Conservation (phyloP, 208 protist species). For the Wallacemonas collosoma region DNA sequence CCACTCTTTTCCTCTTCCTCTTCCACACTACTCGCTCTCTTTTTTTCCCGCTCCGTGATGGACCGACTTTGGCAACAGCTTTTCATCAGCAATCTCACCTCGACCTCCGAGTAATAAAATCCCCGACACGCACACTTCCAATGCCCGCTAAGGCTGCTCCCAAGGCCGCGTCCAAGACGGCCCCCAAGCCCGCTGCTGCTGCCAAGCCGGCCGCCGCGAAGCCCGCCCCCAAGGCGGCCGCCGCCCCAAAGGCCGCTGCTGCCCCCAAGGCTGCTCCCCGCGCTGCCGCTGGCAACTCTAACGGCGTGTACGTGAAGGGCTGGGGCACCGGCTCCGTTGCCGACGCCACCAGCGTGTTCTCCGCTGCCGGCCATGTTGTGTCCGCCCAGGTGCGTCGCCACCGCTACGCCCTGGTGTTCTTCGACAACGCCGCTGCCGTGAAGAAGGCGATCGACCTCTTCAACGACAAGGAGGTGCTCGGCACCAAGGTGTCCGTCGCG, state of each 20-base stretch:
- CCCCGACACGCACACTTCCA: constrained; percentile 10
- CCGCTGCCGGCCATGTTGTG: constrained; percentile 58
- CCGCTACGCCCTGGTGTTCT: constrained; percentile 85
- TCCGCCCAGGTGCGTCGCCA: constrained; percentile 70
- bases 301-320: constrained; percentile 89
- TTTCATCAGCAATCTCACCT: constrained; percentile 51
- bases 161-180: constrained; percentile 53
- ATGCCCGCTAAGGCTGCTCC: constrained; percentile 67
- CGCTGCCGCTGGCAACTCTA: constrained; percentile 41
- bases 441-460: constrained; percentile 89
- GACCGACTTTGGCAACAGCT: constrained; percentile 24
- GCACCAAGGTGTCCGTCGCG: constrained; percentile 62
- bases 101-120: constrained; percentile 90
- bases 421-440: constrained; percentile 77
- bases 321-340: constrained; percentile 75
- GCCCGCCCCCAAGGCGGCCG: constrained; percentile 44
- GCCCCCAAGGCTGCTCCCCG: constrained; percentile 33
- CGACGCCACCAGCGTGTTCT: constrained; percentile 59
- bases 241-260: constrained; percentile 29
- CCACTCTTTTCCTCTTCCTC: neutral
- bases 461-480: constrained; percentile 82
- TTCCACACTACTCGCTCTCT: constrained; percentile 27
- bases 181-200: constrained; percentile 19
- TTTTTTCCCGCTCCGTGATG: neutral
- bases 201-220: constrained; percentile 23